Base-by-base conservation (phyloP, 441 rosid species). In the Dalechampia spathulata region DNA sequence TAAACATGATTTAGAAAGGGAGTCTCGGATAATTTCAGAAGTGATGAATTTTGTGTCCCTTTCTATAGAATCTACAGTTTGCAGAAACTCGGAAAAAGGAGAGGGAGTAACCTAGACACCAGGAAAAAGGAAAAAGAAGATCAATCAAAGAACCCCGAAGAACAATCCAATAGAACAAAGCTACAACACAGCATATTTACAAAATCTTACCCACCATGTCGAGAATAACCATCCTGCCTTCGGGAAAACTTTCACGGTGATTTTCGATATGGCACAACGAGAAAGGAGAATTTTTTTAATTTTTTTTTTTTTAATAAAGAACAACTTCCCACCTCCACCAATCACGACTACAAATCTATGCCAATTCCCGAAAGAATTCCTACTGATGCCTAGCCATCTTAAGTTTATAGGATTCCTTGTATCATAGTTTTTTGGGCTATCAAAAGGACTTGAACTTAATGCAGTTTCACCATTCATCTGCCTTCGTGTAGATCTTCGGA, bases 401-500 rank as follows among this genome's bases (percentile, higher is more conserved):
- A 37, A 53, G 55, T 27, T 32, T 11, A 37, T 62, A 43, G 55
- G 49, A 54, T 54, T 52, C 53, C 66, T 50, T 44, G 20, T n/a
- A 44, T 23, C 22, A 44, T 21, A 50, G 49, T 43, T 49, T n/a
- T n/a, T 50, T 51, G 48, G 56, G 48, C 65, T 41, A 47, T 55
- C 59, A 52, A 25, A 51, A 57, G 30, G 53, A 49, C 45, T 66
- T 63, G 44, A 55, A 48, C 50, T 52, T 61, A 55, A 25, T 9
- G 21, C 42, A n/a, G 25, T 9, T 17, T 41, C 4, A n/a, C 22
- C 19, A 26, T 63, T 84, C 76, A 92, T 60, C 96, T 73, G 47
- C 96, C 98, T 81, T 88, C 95, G 43, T 83, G 96, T 55, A 92
- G 96, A 77, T 92, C 98, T 80, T 92, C 96, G 0, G 96, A 92